phyloP scores from a whole-genome alignment of 345 rosid species.

The Sonneratia alba region DNA sequence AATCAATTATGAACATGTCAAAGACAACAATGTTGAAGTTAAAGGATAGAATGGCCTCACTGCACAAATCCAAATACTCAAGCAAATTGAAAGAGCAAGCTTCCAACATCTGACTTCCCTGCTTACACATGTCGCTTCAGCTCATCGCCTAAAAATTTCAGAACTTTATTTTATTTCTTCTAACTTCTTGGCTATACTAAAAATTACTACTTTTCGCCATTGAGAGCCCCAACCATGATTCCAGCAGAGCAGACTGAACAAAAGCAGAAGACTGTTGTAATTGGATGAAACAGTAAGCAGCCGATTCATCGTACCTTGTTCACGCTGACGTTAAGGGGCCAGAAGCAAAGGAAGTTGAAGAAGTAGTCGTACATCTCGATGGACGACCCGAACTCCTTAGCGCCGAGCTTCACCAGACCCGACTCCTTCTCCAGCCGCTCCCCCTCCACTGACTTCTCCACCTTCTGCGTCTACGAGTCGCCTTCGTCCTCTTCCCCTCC shows the following conservation, averaged over 20 bases:
- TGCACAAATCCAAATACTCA: too few species aligned
- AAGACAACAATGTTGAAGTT: too few species aligned
- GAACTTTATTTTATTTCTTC: background rate
- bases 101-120: too few species aligned
- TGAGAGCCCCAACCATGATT: background rate
- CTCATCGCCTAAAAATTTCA: too few species aligned
- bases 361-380: constrained; percentile 76
- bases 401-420: constrained; percentile 46
- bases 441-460: constrained; percentile 20
- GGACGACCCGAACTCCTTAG: constrained; percentile 62
- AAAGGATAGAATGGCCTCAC: too few species aligned
- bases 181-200: background rate
- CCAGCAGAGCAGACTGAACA: background rate
- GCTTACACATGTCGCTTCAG: too few species aligned
- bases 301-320: constrained; percentile 42
- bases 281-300: background rate
- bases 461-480: constrained; percentile 17
- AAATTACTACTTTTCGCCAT: background rate
- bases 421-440: constrained; percentile 15
- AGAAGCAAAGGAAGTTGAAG: constrained; percentile 43
- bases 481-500: constrained; percentile 2
- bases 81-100: too few species aligned
- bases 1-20: too few species aligned
- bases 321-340: constrained; percentile 59
- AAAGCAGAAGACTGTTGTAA: background rate